phyloP scores from a whole-genome alignment of 805 yeast species.

The Lachancea quebecensis region DNA sequence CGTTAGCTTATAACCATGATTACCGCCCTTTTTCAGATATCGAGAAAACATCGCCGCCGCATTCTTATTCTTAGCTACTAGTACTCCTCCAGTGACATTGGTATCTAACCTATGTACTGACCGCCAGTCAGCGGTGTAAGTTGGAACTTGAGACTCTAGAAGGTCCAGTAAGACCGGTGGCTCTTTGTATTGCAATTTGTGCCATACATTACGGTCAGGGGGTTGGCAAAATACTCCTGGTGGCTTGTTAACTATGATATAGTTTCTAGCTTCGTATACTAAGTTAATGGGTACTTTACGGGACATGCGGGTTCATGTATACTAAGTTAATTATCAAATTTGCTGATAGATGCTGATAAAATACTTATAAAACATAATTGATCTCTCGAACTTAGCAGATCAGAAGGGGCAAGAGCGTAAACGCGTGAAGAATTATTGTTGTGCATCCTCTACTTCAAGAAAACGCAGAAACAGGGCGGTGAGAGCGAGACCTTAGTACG shows the following conservation, averaged over 20 bases:
- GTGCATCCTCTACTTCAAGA: too few species aligned
- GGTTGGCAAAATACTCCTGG: conserved; percentile 32
- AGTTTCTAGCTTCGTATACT: conserved; percentile 14
- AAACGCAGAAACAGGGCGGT: too few species aligned
- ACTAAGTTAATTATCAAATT: too few species aligned
- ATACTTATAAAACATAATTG: too few species aligned
- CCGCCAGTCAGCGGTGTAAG: conserved; percentile 11
- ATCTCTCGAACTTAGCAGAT: too few species aligned
- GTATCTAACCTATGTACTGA: conserved; percentile 36
- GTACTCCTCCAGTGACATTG: conserved; percentile 37
- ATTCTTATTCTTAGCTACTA: conserved; percentile 31
- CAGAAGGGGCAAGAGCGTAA: too few species aligned
- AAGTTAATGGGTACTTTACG: not conserved
- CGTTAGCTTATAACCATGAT: conserved; percentile 30
- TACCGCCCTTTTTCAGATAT: conserved; percentile 31
- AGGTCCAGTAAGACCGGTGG: conserved; percentile 18
- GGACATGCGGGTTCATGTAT: too few species aligned
- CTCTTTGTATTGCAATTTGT: conserved; percentile 7
- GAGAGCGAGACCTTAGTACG: too few species aligned
- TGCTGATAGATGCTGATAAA: too few species aligned
- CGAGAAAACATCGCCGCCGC: conserved; percentile 31
- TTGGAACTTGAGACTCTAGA: conserved; percentile 7
- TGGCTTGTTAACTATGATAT: conserved; percentile 33
- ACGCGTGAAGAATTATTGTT: too few species aligned
- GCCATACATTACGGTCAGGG: conserved; percentile 16